Percentiles rank a stretch among this genome's conserved stretches.
Conservation (phyloP, 345 rosid genomes). For the Acer yangbiense region DNA sequence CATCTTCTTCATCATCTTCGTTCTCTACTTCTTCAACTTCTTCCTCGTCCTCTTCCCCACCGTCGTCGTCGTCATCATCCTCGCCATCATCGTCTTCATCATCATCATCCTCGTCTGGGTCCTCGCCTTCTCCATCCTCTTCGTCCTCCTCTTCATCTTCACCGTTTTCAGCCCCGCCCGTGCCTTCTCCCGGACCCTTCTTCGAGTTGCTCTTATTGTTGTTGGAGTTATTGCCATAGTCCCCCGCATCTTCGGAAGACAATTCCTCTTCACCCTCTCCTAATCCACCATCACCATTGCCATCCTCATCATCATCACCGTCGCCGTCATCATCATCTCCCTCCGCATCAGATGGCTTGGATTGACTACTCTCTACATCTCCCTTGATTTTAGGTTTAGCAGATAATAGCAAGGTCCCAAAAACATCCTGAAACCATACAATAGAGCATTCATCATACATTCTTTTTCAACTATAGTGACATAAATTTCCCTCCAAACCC, state of each 20-base stretch:
- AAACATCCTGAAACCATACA: slow-evolving; percentile 37
- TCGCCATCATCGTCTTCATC: slow-evolving; percentile 38
- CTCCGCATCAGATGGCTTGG: slow-evolving; percentile 58
- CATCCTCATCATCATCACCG: slow-evolving; percentile 33
- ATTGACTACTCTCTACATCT: slow-evolving; percentile 26
- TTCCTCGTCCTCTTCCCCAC: slow-evolving; percentile 39
- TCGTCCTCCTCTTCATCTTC: slow-evolving; percentile 48
- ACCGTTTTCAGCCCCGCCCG: slow-evolving; percentile 40
- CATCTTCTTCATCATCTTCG: slow-evolving; percentile 68
- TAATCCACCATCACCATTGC: slow-evolving; percentile 39
- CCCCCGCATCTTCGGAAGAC: slow-evolving; percentile 60
- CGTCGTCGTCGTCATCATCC: slow-evolving; percentile 35
- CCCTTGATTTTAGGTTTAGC: slow-evolving; percentile 33
- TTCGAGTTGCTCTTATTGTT: slow-evolving; percentile 48
- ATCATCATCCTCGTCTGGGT: slow-evolving; percentile 16
- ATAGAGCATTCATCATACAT: background rate
- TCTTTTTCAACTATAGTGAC: background rate
- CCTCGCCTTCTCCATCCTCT: slow-evolving; percentile 31
- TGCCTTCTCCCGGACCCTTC: slow-evolving; percentile 40
- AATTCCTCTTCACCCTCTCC: slow-evolving; percentile 63
- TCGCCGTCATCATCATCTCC: slow-evolving; percentile 41
- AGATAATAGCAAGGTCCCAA: slow-evolving; percentile 26
- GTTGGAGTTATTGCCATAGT: slow-evolving; percentile 36
- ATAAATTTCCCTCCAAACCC: background rate
- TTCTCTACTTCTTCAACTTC: slow-evolving; percentile 43